Evolutionary conservation across 1,139 yeast species (phyloP).

Genomic region (Scheffersomyces lignicola): DNA sequence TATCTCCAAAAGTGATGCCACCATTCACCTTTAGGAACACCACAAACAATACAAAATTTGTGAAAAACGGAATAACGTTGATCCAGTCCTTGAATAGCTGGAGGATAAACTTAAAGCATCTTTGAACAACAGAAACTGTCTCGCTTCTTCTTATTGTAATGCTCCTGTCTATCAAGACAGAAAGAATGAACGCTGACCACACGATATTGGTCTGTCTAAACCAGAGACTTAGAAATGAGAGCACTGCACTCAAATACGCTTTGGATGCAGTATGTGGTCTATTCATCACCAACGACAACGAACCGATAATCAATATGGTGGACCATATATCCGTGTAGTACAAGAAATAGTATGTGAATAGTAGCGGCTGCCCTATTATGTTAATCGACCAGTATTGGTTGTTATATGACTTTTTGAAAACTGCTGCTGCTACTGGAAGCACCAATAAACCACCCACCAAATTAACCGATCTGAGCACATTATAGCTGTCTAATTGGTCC

Average conservation of each 20-base stretch:
- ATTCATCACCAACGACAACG: conserved; percentile 38
- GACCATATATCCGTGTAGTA: conserved; percentile 97
- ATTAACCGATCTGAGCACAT: conserved; percentile 57
- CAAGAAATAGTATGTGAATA: conserved; percentile 69
- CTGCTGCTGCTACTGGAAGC: conserved; percentile 40
- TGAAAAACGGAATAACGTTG: conserved; percentile 48
- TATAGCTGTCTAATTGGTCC: conserved; percentile 33
- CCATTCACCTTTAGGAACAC: conserved; percentile 63
- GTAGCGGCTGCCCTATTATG: conserved; percentile 63
- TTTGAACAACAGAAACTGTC: conserved; percentile 9
- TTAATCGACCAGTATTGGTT: conserved; percentile 48
- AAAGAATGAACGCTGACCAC: conserved; percentile 73
- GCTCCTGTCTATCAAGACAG: conserved; percentile 54
- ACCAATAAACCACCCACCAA: conserved; percentile 60
- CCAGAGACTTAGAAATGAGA: conserved; percentile 60
- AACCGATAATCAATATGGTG: conserved; percentile 57
- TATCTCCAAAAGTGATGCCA: conserved; percentile 87
- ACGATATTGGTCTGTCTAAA: conserved; percentile 90
- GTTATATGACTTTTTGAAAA: conserved; percentile 22
- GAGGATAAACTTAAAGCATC: conserved; percentile 18
- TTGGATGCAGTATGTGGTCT: conserved; percentile 18
- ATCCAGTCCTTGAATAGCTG: conserved; percentile 24
- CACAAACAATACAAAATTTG: conserved; percentile 54
- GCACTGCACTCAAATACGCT: conserved; percentile 34
- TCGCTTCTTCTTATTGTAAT: conserved; percentile 12